These are phyloP conservation scores for Trichophyton benhamiae DNA, from an alignment of 2,329 filamentous ascomycete species.

Conservation along the genomic window DNA sequence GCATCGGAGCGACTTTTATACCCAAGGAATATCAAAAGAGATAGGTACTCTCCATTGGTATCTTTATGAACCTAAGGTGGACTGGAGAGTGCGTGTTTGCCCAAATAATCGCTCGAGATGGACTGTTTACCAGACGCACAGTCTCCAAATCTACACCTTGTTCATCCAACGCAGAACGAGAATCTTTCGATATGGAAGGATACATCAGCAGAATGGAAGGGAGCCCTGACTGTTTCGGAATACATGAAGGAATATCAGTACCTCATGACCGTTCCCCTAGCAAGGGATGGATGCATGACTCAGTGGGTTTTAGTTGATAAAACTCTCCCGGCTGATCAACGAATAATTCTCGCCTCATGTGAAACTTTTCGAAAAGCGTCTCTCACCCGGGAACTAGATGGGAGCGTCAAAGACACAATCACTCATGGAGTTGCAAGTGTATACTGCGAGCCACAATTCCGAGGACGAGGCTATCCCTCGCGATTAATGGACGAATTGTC, in stretches of 20 bases:
- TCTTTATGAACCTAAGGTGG: too few relatives aligned
- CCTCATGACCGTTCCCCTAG: slow-evolving; percentile 46
- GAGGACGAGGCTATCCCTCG: slow-evolving; percentile 16
- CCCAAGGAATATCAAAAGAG: too few relatives aligned
- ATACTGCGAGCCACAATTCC: slow-evolving; percentile 14
- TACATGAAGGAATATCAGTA: slow-evolving; percentile 51
- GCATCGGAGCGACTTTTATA: too few relatives aligned
- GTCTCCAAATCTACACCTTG: slow-evolving; percentile 28
- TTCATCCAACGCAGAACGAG: slow-evolving; percentile 47
- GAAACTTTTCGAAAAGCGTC: slow-evolving; percentile 52
- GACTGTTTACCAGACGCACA: slow-evolving; percentile 9
- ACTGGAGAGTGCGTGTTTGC: too few relatives aligned
- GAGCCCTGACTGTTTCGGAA: slow-evolving; percentile 40
- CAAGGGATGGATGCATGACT: slow-evolving; percentile 46
- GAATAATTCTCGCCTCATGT: slow-evolving; percentile 50
- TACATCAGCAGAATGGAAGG: slow-evolving; percentile 48
- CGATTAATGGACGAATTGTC: slow-evolving; percentile 16
- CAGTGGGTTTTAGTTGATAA: slow-evolving; percentile 52
- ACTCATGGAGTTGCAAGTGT: slow-evolving; percentile 18
- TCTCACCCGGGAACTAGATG: slow-evolving; percentile 32
- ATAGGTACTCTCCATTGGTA: too few relatives aligned
- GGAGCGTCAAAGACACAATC: slow-evolving; percentile 19
- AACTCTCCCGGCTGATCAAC: slow-evolving; percentile 26
- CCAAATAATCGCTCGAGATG: background rate
- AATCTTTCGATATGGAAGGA: slow-evolving; percentile 43